Evolutionary conservation across 768 basidiomycete species (phyloP), one percentile per base, ranked within the genome.

Genomic region (Suillus cothurnatus): DNA sequence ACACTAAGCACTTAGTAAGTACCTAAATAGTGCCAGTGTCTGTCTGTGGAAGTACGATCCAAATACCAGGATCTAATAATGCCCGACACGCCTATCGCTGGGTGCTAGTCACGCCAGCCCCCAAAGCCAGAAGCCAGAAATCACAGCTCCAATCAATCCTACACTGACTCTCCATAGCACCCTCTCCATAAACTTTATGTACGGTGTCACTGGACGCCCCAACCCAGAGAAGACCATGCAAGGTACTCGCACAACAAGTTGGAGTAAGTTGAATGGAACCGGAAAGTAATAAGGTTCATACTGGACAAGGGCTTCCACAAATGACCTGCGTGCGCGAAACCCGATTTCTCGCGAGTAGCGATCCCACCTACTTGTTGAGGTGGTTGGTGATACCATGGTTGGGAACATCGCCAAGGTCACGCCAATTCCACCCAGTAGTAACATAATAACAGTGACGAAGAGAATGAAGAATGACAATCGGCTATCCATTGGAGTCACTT

Each of bases 201-300:
- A 36, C 1, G 31, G 66, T 5, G 49, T 56, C 17, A 67, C 61
- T 32, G 65, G 72, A 32, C 68, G 61, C 26, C 76, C 74, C 9
- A 72, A 67, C 19, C 70, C 14, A 26, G 56, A 47, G 17, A 71
- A 61, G n/a, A 53, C 28, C 21, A 59, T 45, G 15, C 32, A 50
- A 28, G 60, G 62, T 7, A 62, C 39, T 23, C 34, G 52, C 19
- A 66, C 55, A 26, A 62, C 14, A 26, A 68, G 23, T 58, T 45
- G 75, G 5, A 85, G 38, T 56, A 88, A 62, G 72, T 85, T 87
- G 71, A 87, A 79, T 0, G 86, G 86, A 6, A 84, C 77, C 3
- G 85, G 85, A 66, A 85, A 88, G 56, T 69, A 71, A 63, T 81
- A 80, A 3, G 79, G 76, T 7, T 66, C 64, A 65, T 83, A 86